phyloP scores from a whole-genome alignment of 2,329 filamentous ascomycete species.

The Fusarium robinianum region DNA sequence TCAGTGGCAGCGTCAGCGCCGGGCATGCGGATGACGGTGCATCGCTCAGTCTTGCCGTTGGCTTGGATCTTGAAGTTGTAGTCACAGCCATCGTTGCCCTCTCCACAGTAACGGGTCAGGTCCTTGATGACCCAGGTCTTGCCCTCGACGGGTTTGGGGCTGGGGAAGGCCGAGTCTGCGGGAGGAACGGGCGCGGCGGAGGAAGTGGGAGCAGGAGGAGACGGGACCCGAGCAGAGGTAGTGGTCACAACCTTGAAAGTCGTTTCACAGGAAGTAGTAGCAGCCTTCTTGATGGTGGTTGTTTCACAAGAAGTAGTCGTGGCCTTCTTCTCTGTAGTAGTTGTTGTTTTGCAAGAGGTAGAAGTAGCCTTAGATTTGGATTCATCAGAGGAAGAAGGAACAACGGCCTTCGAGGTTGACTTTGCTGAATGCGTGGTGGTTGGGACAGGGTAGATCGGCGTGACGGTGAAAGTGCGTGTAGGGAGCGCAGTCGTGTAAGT shows the following conservation, averaged over 20 bases:
- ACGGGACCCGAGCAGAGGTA: neutral
- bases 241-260: constrained; percentile 1
- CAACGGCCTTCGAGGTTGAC: no score
- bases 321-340: no score
- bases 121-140: constrained; percentile 19
- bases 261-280: constrained; percentile 17
- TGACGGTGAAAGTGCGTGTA: constrained; percentile 1
- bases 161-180: constrained; percentile 6
- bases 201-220: neutral
- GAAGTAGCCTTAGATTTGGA: no score
- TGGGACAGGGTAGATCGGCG: neutral
- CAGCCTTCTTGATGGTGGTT: no score
- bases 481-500: constrained; percentile 4
- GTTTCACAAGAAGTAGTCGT: no score
- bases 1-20: constrained; percentile 18
- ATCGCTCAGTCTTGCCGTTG: constrained; percentile 22
- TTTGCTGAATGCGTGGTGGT: no score
- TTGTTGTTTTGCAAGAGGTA: no score
- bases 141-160: constrained; percentile 13
- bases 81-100: constrained; percentile 21
- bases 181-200: neutral
- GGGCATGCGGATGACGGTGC: constrained; percentile 21
- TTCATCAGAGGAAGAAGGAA: no score
- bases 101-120: constrained; percentile 23
- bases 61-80: constrained; percentile 25